Conservation (phyloP, 306 rosid species). For the Aeschynomene evenia region DNA sequence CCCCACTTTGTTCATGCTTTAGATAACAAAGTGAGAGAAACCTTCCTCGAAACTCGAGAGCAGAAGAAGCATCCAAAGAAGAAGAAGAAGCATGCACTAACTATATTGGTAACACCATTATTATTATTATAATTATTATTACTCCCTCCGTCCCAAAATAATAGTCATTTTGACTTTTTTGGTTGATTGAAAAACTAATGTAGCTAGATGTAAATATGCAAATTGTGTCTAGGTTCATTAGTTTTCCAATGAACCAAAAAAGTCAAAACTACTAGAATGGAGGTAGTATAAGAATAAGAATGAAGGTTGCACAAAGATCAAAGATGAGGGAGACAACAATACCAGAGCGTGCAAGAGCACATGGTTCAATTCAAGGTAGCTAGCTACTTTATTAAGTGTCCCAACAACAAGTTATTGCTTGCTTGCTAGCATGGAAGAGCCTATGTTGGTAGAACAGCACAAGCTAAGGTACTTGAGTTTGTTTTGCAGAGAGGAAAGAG, state of each 20-base stretch:
- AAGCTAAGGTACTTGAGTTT: neutral
- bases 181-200: too few relatives aligned
- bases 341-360: slow-evolving; percentile 18
- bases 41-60: slow-evolving; percentile 38
- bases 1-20: slow-evolving; percentile 38
- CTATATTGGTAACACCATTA: slow-evolving; percentile 3
- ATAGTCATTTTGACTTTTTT: too few relatives aligned
- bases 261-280: too few relatives aligned
- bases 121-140: neutral
- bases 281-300: neutral
- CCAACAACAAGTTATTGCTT: neutral
- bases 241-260: too few relatives aligned
- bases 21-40: slow-evolving; percentile 17
- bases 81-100: slow-evolving; percentile 25
- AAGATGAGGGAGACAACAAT: neutral
- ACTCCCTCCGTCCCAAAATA: too few relatives aligned
- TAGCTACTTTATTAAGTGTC: neutral
- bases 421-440: neutral
- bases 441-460: neutral
- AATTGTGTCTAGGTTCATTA: too few relatives aligned
- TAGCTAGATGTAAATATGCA: too few relatives aligned
- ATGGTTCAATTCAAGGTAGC: neutral
- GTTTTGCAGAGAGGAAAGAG: neutral
- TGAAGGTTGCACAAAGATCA: neutral
- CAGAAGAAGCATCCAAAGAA: slow-evolving; percentile 52